Conservation (phyloP, 2,329 filamentous ascomycete genomes). For the Venturia oleaginea region DNA sequence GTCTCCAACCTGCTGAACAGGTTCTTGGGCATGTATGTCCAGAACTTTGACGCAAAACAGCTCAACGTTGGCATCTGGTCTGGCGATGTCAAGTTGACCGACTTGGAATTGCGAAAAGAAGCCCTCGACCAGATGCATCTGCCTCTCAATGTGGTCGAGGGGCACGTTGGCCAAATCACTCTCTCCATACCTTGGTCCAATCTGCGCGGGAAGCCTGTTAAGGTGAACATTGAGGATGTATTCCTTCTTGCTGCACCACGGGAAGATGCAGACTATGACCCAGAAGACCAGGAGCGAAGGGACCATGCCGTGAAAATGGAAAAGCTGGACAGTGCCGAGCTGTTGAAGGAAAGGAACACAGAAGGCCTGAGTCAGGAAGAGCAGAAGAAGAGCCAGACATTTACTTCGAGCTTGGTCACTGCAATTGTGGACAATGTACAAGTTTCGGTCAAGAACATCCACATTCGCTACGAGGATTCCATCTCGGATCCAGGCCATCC, state of each 20-base stretch:
- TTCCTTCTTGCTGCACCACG: slow-evolving; percentile 91
- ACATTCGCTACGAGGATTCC: slow-evolving; percentile 95
- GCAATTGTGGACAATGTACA: slow-evolving; percentile 98
- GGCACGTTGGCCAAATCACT: slow-evolving; percentile 85
- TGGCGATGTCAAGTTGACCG: slow-evolving; percentile 88
- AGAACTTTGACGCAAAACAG: slow-evolving; percentile 97
- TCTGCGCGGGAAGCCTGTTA: slow-evolving; percentile 84
- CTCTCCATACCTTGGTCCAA: slow-evolving; percentile 97
- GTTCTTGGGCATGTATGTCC: slow-evolving; percentile 99
- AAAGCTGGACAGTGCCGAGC: slow-evolving; percentile 90
- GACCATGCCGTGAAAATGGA: slow-evolving; percentile 96
- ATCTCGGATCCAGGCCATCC: slow-evolving; percentile 92
- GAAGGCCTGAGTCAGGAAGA: slow-evolving; percentile 92
- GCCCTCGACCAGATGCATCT: slow-evolving; percentile 95
- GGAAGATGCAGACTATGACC: slow-evolving; percentile 87
- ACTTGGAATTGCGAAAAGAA: slow-evolving; percentile 87
- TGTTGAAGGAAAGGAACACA: slow-evolving; percentile 84
- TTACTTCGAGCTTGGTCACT: slow-evolving; percentile 87
- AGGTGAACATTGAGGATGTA: slow-evolving; percentile 93
- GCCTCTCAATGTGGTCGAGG: slow-evolving; percentile 92
- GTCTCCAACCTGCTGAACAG: slow-evolving; percentile 96
- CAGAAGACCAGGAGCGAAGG: slow-evolving; percentile 81
- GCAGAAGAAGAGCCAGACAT: slow-evolving; percentile 95
- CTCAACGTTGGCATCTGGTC: slow-evolving; percentile 99
- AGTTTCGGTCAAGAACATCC: slow-evolving; percentile 95